Percentiles rank a stretch among this genome's conserved stretches.
Evolutionary conservation across 1,139 yeast genomes (phyloP).

Genomic region (Yamadazyma buinensis): DNA sequence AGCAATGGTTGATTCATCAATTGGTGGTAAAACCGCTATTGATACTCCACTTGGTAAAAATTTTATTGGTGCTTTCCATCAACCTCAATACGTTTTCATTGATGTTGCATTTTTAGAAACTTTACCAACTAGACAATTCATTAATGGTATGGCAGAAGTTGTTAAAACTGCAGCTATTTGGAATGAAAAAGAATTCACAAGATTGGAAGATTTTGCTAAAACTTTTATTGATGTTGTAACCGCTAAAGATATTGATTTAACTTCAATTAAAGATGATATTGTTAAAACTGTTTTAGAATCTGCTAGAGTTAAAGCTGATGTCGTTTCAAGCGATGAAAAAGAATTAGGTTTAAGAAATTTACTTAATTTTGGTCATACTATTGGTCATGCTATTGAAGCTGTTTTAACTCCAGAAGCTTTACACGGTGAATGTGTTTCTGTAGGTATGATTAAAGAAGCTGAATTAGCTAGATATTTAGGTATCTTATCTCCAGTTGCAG

Average conservation of each 20-base stretch:
- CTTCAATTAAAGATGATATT: constrained; percentile 67
- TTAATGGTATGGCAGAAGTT: constrained; percentile 98
- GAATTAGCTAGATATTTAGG: constrained; percentile 91
- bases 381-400: constrained; percentile 98
- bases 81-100: constrained; percentile 83
- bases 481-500: constrained; percentile 86
- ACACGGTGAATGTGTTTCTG: constrained; percentile 96
- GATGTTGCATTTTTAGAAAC: constrained; percentile 87
- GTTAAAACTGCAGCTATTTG: constrained; percentile 98
- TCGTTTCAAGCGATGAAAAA: constrained; percentile 91
- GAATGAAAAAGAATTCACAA: constrained; percentile 82
- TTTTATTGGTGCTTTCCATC: constrained; percentile 97
- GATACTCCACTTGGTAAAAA: constrained; percentile 98
- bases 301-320: constrained; percentile 87
- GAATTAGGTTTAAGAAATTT: constrained; percentile 93
- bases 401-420: constrained; percentile 91
- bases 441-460: constrained; percentile 94
- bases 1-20: constrained; percentile 97
- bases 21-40: constrained; percentile 98
- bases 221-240: constrained; percentile 60
- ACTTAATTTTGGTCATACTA: constrained; percentile 93
- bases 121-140: constrained; percentile 87
- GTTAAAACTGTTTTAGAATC: constrained; percentile 81
- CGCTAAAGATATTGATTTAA: constrained; percentile 48
- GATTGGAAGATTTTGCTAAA: constrained; percentile 75